Evolutionary conservation across 192 early-diverging fungal genomes (phyloP), one percentile per base, ranked within the genome.

Genomic region (Diversispora eburnea): DNA sequence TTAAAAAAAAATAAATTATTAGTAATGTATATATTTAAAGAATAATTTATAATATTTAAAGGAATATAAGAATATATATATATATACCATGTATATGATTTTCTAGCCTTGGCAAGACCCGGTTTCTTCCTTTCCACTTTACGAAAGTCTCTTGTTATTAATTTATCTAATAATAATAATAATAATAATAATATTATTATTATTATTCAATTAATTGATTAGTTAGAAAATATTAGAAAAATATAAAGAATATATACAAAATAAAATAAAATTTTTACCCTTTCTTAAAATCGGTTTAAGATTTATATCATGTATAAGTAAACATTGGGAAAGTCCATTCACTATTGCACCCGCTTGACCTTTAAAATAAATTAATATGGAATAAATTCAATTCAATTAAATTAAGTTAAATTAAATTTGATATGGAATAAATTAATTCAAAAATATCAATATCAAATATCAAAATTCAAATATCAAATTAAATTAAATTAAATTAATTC

Each of bases 41-140:
- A 4, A 62, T 4, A 42, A 12, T 3, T 3, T n/a, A n/a, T n/a
- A n/a, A n/a, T n/a, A n/a, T n/a, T n/a, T n/a, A n/a, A n/a, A n/a
- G n/a, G n/a, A n/a, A 62, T 33, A 62, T 13, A 42, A 15, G 46
- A 25, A 49, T 20, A 66, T 66, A 42, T 7, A 66, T 66, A 42
- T 7, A 46, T 25, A 20, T 49, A 85, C 90, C 94, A 95, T 19
- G 91, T 92, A 81, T 91, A 92, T 83, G 89, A 91, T 80, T 93
- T 93, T 76, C 96, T 88, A n/a, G 95, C 93, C 84, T 92, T 93
- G 33, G 91, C 91, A 79, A 95, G 93, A 67, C 94, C 94, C 46
- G 94, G 92, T 92, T 98, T 98, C 82, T 98, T 98, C 72, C 95
- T 88, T 80, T 98, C 96, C 22, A 96, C 95, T 67, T 87, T 87